Base-by-base conservation (phyloP, 148 eudicot species). In the Pouteria glomerata region DNA sequence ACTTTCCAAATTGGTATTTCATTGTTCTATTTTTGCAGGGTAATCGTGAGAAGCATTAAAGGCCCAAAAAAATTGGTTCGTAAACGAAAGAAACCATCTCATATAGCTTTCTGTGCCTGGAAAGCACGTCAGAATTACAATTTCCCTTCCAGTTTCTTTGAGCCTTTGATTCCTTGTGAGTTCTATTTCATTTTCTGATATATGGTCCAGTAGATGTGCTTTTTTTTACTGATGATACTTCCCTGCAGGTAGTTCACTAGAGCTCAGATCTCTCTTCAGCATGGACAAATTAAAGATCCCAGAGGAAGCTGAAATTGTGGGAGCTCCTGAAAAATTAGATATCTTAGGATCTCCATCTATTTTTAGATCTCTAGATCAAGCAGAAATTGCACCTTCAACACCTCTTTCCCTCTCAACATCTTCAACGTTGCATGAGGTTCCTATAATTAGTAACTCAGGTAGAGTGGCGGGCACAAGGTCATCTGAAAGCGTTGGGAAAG, bases 151-250 rank as follows among this genome's bases (percentile, higher is more conserved):
- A 78, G 56, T 66, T 81, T 91, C 42, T 56, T 67, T 69, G 86
- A 85, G 76, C 96, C 98, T 39, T 66, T 82, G 34, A 76, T 94
- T 78, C 83, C 88, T 39, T 78, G 96, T 91, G 75, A 86, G 89
- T 74, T 59, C 31, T 15, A 10, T 39, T 60, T n/a, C 24, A 21
- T 8, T 29, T 30, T 39, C 60, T 47, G 63, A 58, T 51, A 35
- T 64, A 15, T 61, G 39, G 26, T 68, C 51, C 10, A 27, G 23
- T 44, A 42, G 45, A 73, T 58, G 18, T 71, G 12, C 24, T 26
- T n/a, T n/a, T 34, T 52, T 61, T 80, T 31, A 42, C 56, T 51
- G n/a, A 53, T 15, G 26, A 19, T 64, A n/a, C 6, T 53, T 39
- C 23, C 16, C 50, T 75, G 55, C 73, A 87, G 96, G 77, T 79